Base-by-base conservation (phyloP, 2,329 filamentous ascomycete genomes). In the Colletotrichum cuscutae region DNA sequence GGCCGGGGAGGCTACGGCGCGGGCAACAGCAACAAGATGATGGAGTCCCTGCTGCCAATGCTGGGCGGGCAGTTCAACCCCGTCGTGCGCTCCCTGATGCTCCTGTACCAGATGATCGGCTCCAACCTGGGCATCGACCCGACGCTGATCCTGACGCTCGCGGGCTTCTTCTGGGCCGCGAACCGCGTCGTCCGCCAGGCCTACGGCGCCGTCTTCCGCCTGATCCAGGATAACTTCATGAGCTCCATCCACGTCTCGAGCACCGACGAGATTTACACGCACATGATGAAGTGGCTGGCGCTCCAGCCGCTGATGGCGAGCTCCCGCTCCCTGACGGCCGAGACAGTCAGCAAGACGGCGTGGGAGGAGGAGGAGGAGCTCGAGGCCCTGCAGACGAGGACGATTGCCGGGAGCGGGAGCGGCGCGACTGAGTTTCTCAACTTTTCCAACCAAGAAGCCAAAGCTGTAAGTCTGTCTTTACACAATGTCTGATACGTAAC, bases 261-360 rank as follows among this genome's bases (percentile, higher is more conserved):
- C 72, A 84, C 84, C 56, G 90, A 92, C 76, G 86, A 89, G 66
- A 90, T 91, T 32, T 91, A 90, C 76, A 64, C 78, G 3, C 87
- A 91, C 65, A 76, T 92, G 61, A 90, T 91, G 83, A 85, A 87
- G 65, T 92, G 88, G 83, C 84, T 91, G 8, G 86, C 87, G 0
- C 79, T 84, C 53, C 87, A 91, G 77, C 86, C 87, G 11, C 83
- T 82, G 26, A 85, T 89, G 72, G 83, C 83, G 37, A 85, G 85
- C 59, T 89, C 88, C 49, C 85, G 88, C 15, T 84, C 84, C 6
- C 80, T 91, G 19, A 87, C 86, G 74, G 89, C 89, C 7, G 87
- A 91, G 77, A 91, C 89, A 0, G 84, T 85, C 2, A 85, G 84
- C 64, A 87, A 84, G 76, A 88, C 84, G 22, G 87, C 88, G 0